These are phyloP conservation scores for Neoboletus magnificus DNA, from an alignment of 768 basidiomycete genomes.

Conservation along the genomic window DNA sequence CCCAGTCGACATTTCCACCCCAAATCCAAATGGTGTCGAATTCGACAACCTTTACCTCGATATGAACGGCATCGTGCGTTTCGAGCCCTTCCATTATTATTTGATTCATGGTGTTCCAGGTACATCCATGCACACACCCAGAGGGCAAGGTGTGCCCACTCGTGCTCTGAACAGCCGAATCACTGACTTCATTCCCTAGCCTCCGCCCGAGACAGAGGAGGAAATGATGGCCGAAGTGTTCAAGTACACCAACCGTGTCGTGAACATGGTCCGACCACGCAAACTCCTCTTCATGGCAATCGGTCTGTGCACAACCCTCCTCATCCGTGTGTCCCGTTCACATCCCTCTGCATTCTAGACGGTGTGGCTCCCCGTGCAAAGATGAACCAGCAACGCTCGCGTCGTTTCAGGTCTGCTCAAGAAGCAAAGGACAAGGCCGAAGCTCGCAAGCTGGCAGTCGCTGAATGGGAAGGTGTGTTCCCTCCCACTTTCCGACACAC, in stretches of 20 bases:
- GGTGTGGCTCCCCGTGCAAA: constrained; percentile 98
- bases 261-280: constrained; percentile 94
- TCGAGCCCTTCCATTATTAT: neutral
- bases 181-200: constrained; percentile 42
- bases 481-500: neutral
- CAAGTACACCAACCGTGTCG: constrained; percentile 93
- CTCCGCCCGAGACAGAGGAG: constrained; percentile 95
- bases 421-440: constrained; percentile 95
- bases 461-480: constrained; percentile 76
- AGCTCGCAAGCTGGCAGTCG: constrained; percentile 76
- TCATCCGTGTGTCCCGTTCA: neutral
- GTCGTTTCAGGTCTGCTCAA: constrained; percentile 92
- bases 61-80: constrained; percentile 95
- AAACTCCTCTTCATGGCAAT: constrained; percentile 98
- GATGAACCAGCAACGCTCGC: constrained; percentile 99
- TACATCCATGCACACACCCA: constrained; percentile 98
- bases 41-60: constrained; percentile 97
- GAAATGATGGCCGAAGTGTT: constrained; percentile 99
- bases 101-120: constrained; percentile 39
- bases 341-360: constrained; percentile 46
- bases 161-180: neutral
- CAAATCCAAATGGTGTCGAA: constrained; percentile 95
- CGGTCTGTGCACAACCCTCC: constrained; percentile 48
- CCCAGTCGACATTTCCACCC: constrained; percentile 71
- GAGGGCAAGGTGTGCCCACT: constrained; percentile 72